phyloP scores from a whole-genome alignment of 805 yeast genomes.

The Candida wancherniae region DNA sequence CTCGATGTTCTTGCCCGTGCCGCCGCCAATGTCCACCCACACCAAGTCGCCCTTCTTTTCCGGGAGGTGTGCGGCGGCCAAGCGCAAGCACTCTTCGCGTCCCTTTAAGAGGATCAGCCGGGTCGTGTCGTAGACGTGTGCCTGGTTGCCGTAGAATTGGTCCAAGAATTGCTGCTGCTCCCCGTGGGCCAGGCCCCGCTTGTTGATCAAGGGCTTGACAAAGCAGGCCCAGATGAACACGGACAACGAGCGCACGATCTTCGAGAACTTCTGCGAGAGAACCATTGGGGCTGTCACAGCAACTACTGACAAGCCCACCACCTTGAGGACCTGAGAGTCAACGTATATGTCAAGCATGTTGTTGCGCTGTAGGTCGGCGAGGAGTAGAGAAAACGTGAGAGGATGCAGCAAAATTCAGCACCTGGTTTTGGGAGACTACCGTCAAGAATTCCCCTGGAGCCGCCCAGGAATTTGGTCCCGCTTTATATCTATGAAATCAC shows the following conservation, averaged over 20 bases:
- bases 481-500: too few relatives aligned
- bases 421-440: too few relatives aligned
- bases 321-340: conserved; percentile 1
- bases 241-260: conserved; percentile 21
- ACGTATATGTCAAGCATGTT: conserved; percentile 1
- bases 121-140: conserved; percentile 70
- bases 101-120: conserved; percentile 66
- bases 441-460: too few relatives aligned
- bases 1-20: conserved; percentile 81
- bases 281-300: conserved; percentile 5
- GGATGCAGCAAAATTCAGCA: too few relatives aligned
- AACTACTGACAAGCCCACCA: conserved; percentile 2
- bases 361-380: too few relatives aligned
- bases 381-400: too few relatives aligned
- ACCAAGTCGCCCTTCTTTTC: conserved; percentile 41
- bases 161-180: conserved; percentile 56
- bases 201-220: conserved; percentile 49
- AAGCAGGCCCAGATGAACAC: conserved; percentile 50
- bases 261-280: conserved; percentile 1
- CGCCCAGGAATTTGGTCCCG: too few relatives aligned
- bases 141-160: conserved; percentile 70
- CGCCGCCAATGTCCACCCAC: conserved; percentile 84
- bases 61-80: conserved; percentile 54
- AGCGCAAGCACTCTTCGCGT: conserved; percentile 55
- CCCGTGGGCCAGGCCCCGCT: conserved; percentile 19